Base-by-base conservation (phyloP, 148 eudicot genomes). In the Rhododendron vialii region DNA sequence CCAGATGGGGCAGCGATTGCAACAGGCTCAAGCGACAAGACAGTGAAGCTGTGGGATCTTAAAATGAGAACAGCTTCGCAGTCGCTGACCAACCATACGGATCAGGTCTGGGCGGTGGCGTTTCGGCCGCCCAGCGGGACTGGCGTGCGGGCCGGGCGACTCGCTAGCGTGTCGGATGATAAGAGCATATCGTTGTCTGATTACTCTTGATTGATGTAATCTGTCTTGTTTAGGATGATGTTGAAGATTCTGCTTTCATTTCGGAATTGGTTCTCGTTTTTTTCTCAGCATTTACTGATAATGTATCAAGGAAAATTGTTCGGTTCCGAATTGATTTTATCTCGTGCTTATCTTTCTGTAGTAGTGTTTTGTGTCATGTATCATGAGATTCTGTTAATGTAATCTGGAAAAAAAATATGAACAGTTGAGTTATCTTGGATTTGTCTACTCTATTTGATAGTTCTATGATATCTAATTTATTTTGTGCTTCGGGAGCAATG, bases 71-170 rank as follows among this genome's bases (percentile, higher is more conserved):
- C 98, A 1, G 95, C 99, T 22, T 88, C 90, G 45, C 99, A 97
- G 92, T 93, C 93, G 38, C 84, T 97, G 91, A 94, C 91, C 33
- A 92, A 91, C 84, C 99, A 97, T 85, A 84, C 91, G 0, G 99
- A 97, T 86, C 95, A 92, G 94, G 99, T 97, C 3, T 97, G 99
- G 99, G 95, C 90, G 2, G 99, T 97, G 85, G 95, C 95, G 5
- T 97, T 97, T 90, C 93, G 93, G 4, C 96, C 98, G 1, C 92
- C 92, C 9, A 90, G 91, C 36, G 92, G 90, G 61, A 81, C 90
- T 15, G 98, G 96, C 3, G 89, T 88, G 22, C 88, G 93, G 48
- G 88, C 91, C 24, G 92, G 94, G n/a, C 87, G 95, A 86, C 96
- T 97, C n/a, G 99, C 95, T 10, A 95, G 98, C 63, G 99, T 93